Conservation (phyloP, 345 rosid species). For the Moricandia arvensis region DNA sequence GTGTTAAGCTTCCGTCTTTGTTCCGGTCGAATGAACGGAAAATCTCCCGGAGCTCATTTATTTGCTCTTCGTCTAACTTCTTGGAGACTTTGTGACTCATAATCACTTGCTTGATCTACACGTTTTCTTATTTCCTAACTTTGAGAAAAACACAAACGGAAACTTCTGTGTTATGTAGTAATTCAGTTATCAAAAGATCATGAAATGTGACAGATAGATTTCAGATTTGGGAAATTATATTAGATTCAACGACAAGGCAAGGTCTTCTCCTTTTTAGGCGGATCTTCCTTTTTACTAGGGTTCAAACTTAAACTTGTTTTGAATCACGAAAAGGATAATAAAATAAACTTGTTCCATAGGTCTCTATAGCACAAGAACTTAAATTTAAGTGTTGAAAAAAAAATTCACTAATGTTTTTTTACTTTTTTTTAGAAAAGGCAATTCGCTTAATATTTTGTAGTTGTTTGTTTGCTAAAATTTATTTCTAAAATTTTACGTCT, state of each 20-base stretch:
- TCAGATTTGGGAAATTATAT: background rate
- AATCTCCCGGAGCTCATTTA: conserved; percentile 72
- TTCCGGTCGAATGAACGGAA: conserved; percentile 84
- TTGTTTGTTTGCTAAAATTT: background rate
- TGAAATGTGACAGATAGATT: background rate
- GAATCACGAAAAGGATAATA: background rate
- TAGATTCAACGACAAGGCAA: conserved; percentile 15
- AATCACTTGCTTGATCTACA: conserved; percentile 18
- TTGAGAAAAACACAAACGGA: background rate
- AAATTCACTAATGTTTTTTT: too few relatives aligned
- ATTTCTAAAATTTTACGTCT: background rate
- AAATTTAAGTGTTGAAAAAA: background rate
- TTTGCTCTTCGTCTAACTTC: conserved; percentile 73
- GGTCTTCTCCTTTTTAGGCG: conserved; percentile 30
- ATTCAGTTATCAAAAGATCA: too few relatives aligned
- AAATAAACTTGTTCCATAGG: background rate
- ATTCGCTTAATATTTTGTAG: background rate
- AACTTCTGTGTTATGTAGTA: too few relatives aligned
- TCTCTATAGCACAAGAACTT: background rate
- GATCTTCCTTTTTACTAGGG: conserved; percentile 39
- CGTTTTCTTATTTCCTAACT: conserved; percentile 2
- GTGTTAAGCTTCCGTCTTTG: conserved; percentile 86
- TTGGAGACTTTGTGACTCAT: conserved; percentile 54
- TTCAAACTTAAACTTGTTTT: conserved; percentile 11
- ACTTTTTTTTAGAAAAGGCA: too few relatives aligned